Percentiles rank a stretch among this genome's conserved stretches.
These are phyloP conservation scores for Moricandia moricandioides DNA, from an alignment of 345 rosid species.

Conservation along the genomic window DNA sequence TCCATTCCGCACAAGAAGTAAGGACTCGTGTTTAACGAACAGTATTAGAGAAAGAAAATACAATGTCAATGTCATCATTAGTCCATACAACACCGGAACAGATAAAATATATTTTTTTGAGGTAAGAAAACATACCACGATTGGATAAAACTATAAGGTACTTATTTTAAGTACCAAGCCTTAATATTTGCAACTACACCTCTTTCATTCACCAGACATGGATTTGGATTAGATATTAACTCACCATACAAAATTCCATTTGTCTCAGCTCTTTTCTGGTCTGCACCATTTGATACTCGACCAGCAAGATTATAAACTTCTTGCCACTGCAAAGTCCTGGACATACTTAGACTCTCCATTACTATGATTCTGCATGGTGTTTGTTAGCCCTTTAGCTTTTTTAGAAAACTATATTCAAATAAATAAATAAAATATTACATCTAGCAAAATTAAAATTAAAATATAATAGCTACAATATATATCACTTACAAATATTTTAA, in stretches of 20 bases:
- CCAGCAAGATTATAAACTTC: constrained; percentile 22
- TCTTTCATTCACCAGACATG: constrained; percentile 22
- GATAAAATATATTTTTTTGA: not conserved
- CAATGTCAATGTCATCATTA: too few relatives aligned
- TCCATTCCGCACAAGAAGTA: constrained; percentile 37
- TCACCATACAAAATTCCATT: constrained; percentile 67
- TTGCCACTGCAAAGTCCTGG: constrained; percentile 15
- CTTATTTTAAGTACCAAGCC: too few relatives aligned
- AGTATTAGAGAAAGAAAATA: not conserved
- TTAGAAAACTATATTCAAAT: too few relatives aligned
- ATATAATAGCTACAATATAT: too few relatives aligned
- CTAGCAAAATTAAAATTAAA: too few relatives aligned
- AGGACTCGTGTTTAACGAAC: constrained; percentile 1
- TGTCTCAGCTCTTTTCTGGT: constrained; percentile 40
- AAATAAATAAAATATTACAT: too few relatives aligned
- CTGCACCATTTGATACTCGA: constrained; percentile 27
- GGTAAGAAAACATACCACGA: constrained; percentile 27
- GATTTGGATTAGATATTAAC: constrained; percentile 32
- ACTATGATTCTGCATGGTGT: too few relatives aligned
- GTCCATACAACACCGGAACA: not conserved
- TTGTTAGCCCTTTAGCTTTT: too few relatives aligned
- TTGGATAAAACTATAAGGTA: constrained; percentile 24
- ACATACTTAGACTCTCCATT: too few relatives aligned
- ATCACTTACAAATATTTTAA: too few relatives aligned
- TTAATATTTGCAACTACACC: constrained; percentile 14